Evolutionary conservation across 805 yeast genomes (phyloP), one percentile per base, ranked within the genome.

Genomic region (Komagataella populi): DNA sequence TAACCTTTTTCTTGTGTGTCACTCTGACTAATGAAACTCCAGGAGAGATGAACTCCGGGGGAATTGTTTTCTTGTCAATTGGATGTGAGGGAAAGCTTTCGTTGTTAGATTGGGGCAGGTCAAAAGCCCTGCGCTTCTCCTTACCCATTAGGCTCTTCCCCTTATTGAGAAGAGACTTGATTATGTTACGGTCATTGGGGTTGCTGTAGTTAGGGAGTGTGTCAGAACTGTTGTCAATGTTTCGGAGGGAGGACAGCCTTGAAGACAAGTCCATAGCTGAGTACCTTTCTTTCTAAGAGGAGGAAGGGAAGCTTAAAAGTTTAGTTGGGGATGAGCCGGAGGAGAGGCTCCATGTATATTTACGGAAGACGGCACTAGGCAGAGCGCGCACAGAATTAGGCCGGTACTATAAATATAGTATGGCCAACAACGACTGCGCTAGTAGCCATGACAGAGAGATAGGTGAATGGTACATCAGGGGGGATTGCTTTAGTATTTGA

Each of bases 1-100:
- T 78, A 18, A 81, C 78, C 56, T 74, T 76, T 56, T 87, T 85
- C 55, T 78, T 78, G 51, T 80, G 83, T 2, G 95, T 85, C 17
- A 87, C 77, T 57, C 87, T 74, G 24, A 84, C 62, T 54, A 87
- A 66, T 2, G 81, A 74, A 14, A 86, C 60, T 0, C 95, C 95
- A 3, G 70, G 71, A 7, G 71, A 66, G 4, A 80, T 61, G n/a
- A 74, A 65, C 3, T 71, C 72, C 0, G 76, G 70, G 0, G 84
- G 76, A 10, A 72, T 64, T 0, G 68, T 60, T 17, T 60, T 60
- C 44, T 61, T 56, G 47, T 61, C 65, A 4, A 61, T 43, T 3
- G 62, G 63, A 7, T 47, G 39, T 30, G 39, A 30, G 3, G 39
- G 39, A 30, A 30, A 30, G n/a, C 14, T 12, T 8, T 30, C 39